phyloP scores from a whole-genome alignment of 179 eudicot species.

The Corrigiola litoralis region DNA sequence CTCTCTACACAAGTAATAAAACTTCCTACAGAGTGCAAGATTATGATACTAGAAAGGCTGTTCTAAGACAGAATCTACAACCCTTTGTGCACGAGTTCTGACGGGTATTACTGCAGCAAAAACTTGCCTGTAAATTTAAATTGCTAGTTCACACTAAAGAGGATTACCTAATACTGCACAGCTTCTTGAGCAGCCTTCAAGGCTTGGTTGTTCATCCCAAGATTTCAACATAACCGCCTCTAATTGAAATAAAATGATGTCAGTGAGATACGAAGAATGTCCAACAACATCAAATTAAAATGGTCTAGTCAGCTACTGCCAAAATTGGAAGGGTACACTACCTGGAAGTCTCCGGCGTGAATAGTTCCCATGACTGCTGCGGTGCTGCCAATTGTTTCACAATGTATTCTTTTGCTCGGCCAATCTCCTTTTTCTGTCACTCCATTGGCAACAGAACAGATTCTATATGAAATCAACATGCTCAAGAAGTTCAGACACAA shows the following conservation, averaged over 20 bases:
- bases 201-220: conserved; percentile 84
- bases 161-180: conserved; percentile 65
- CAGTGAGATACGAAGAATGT: conserved; percentile 1
- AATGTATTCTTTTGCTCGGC: conserved; percentile 86
- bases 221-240: conserved; percentile 91
- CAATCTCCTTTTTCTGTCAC: conserved; percentile 95
- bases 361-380: conserved; percentile 91
- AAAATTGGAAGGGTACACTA: conserved; percentile 21
- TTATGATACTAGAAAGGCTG: too few species aligned
- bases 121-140: neutral
- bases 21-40: too few species aligned
- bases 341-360: conserved; percentile 95
- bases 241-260: conserved; percentile 16
- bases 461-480: conserved; percentile 68
- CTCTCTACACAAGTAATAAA: too few species aligned
- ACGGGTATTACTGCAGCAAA: neutral
- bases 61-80: neutral
- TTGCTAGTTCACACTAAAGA: neutral
- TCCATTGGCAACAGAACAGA: conserved; percentile 97
- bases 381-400: conserved; percentile 75
- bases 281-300: neutral
- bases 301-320: neutral
- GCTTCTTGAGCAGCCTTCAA: conserved; percentile 95
- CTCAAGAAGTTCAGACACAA: conserved; percentile 49
- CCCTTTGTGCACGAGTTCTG: neutral